phyloP scores from a whole-genome alignment of 257 asterid genomes.

The Anisodus tanguticus region DNA sequence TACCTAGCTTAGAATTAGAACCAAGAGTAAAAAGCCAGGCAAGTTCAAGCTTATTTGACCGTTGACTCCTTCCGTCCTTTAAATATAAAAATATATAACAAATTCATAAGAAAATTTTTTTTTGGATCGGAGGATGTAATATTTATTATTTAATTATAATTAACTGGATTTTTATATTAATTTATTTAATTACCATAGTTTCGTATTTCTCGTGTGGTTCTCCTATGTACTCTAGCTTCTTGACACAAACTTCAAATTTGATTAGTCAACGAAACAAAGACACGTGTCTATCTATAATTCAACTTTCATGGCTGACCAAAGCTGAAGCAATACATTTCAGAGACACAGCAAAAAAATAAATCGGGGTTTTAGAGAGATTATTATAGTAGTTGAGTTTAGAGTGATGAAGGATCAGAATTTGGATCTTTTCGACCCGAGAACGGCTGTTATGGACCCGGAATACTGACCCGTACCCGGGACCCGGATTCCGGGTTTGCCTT shows the following conservation, averaged over 20 bases:
- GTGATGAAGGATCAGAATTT: slow-evolving; percentile 55
- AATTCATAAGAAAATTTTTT: not conserved
- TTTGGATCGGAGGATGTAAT: not conserved
- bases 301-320: not conserved
- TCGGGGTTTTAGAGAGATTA: not conserved
- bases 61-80: not conserved
- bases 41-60: not conserved
- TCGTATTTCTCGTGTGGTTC: too few relatives aligned
- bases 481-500: slow-evolving; percentile 75
- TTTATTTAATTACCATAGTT: too few relatives aligned
- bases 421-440: slow-evolving; percentile 75
- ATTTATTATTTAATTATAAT: too few relatives aligned
- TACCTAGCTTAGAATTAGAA: not conserved
- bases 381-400: not conserved
- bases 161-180: too few relatives aligned
- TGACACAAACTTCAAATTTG: too few relatives aligned
- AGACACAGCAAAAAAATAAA: not conserved
- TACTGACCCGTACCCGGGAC: slow-evolving; percentile 40
- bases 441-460: slow-evolving; percentile 62
- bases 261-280: not conserved
- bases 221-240: too few relatives aligned
- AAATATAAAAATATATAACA: not conserved
- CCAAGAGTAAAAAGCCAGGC: too few relatives aligned
- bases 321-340: not conserved
- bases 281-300: not conserved